These are phyloP conservation scores for Melampsora larici-populina DNA, from an alignment of 1,284 basidiomycete genomes.

Conservation along the genomic window DNA sequence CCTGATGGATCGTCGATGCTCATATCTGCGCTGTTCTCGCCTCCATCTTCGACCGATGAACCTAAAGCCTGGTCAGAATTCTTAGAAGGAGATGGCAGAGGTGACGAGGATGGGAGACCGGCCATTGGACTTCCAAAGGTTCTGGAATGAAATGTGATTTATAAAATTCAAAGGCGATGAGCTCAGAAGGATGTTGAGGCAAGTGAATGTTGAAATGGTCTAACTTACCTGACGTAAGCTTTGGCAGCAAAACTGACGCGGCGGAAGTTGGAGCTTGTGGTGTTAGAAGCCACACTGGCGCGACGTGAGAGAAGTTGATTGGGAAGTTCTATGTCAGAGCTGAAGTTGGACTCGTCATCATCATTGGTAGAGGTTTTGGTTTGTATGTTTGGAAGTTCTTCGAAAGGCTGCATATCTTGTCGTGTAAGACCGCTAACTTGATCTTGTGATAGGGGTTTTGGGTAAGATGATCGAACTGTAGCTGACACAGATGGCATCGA, in stretches of 20 bases:
- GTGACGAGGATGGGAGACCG: conserved; percentile 16
- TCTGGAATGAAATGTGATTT: neutral
- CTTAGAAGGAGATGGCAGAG: conserved; percentile 2
- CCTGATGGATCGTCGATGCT: conserved; percentile 10
- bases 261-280: conserved; percentile 10
- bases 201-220: neutral
- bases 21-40: conserved; percentile 29
- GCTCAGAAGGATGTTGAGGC: neutral
- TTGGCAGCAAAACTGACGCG: conserved; percentile 43
- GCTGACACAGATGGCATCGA: neutral
- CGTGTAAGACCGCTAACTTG: neutral
- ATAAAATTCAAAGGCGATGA: neutral
- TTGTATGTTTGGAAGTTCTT: neutral
- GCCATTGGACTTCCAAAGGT: conserved; percentile 41
- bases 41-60: neutral
- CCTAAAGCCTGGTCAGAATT: neutral
- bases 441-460: neutral
- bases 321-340: conserved; percentile 27
- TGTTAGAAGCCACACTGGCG: conserved; percentile 30
- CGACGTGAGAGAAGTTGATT: conserved; percentile 10
- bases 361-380: conserved; percentile 3
- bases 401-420: neutral
- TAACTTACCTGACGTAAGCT: conserved; percentile 33
- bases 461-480: neutral
- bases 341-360: neutral